phyloP scores from a whole-genome alignment of 345 rosid genomes.

The Excoecaria agallocha region DNA sequence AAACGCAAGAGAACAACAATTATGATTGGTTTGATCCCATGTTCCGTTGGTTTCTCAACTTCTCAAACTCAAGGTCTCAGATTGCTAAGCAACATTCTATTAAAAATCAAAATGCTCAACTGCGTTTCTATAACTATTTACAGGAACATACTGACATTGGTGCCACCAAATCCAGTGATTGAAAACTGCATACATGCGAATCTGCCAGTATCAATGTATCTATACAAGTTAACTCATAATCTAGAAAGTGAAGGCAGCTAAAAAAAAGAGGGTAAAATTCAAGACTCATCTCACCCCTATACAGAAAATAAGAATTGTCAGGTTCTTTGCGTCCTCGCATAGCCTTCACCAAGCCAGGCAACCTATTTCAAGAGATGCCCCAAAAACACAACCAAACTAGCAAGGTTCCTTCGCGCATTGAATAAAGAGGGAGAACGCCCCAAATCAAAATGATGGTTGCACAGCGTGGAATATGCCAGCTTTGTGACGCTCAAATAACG shows the following conservation, averaged over 20 bases:
- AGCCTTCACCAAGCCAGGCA: no score
- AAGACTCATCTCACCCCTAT: slow-evolving; percentile 10
- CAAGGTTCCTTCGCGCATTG: not conserved
- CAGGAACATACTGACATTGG: not conserved
- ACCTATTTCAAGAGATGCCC: not conserved
- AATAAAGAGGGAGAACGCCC: no score
- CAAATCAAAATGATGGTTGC: no score
- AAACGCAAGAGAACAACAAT: no score
- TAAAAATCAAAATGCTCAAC: not conserved
- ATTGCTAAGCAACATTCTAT: not conserved
- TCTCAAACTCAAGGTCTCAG: not conserved
- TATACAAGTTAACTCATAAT: slow-evolving; percentile 34
- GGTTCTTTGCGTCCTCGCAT: not conserved
- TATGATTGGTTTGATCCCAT: no score
- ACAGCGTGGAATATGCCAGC: no score
- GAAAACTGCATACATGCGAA: slow-evolving; percentile 9
- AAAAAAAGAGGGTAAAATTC: not conserved
- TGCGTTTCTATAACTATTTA: not conserved
- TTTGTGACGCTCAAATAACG: slow-evolving; percentile 38
- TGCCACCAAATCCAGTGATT: not conserved
- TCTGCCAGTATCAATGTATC: slow-evolving; percentile 22
- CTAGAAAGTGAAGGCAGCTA: not conserved
- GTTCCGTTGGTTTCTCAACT: no score
- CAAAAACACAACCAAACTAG: not conserved
- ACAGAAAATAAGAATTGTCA: slow-evolving; percentile 14